Evolutionary conservation across 2,329 filamentous ascomycete species (phyloP).

Genomic region (Xylariaceae sp.): DNA sequence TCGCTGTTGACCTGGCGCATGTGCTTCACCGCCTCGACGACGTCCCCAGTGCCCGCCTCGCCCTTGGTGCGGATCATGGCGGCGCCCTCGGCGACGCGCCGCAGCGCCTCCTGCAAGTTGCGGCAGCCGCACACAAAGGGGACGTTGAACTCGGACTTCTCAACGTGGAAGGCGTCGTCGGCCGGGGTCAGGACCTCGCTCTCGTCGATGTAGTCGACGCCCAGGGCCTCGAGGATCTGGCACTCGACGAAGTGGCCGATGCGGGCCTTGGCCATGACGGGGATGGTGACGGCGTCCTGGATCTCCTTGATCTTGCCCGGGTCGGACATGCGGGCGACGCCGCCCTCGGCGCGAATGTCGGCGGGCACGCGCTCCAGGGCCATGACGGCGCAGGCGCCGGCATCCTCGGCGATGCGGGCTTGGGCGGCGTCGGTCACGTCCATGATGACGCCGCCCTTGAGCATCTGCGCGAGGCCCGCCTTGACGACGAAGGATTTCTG

Average conservation of each 20-base stretch:
- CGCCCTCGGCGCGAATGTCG: conserved; percentile 88
- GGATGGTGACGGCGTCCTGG: conserved; percentile 90
- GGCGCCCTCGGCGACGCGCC: conserved; percentile 86
- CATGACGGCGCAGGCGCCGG: conserved; percentile 95
- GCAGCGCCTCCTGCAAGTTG: conserved; percentile 87
- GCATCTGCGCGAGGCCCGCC: conserved; percentile 92
- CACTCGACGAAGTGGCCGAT: conserved; percentile 98
- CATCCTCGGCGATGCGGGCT: conserved; percentile 95
- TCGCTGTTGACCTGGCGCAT: conserved; percentile 86
- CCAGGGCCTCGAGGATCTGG: conserved; percentile 93
- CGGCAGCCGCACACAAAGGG: conserved; percentile 97
- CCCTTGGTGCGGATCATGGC: conserved; percentile 99
- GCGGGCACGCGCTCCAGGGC: conserved; percentile 95
- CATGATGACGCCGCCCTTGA: conserved; percentile 99
- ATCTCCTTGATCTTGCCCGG: conserved; percentile 93
- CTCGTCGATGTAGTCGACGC: conserved; percentile 97
- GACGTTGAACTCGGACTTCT: conserved; percentile 75
- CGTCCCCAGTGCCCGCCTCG: conserved; percentile 94
- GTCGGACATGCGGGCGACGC: conserved; percentile 96
- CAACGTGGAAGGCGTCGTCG: conserved; percentile 85
- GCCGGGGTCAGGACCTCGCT: conserved; percentile 95
- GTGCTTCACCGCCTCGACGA: conserved; percentile 93
- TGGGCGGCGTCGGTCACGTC: conserved; percentile 93
- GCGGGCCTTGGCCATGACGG: conserved; percentile 97
- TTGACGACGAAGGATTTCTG: conserved; percentile 76